These are phyloP conservation scores for Posidonia australis DNA, from an alignment of 106 monocot genomes.

Conservation along the genomic window DNA sequence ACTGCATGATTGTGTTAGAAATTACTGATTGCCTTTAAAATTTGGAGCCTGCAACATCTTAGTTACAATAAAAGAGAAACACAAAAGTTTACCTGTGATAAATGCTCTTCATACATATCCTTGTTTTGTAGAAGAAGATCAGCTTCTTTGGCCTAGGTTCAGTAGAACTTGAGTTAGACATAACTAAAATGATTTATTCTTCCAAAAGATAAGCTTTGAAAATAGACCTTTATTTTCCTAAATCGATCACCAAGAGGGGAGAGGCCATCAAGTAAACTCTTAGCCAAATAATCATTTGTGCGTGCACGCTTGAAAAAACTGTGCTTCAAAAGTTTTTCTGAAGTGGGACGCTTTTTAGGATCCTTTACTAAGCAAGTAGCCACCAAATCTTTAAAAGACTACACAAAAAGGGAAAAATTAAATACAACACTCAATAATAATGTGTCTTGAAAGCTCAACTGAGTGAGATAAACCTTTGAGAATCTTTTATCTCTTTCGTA, in stretches of 20 bases:
- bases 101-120: slow-evolving; percentile 32
- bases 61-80: neutral
- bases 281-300: slow-evolving; percentile 52
- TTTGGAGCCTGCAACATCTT: too few relatives aligned
- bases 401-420: neutral
- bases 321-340: slow-evolving; percentile 67
- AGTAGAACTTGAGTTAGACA: neutral
- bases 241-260: slow-evolving; percentile 64
- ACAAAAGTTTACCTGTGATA: slow-evolving; percentile 49
- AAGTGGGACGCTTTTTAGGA: slow-evolving; percentile 70
- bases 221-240: slow-evolving; percentile 54
- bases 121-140: slow-evolving; percentile 48
- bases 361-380: slow-evolving; percentile 87
- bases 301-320: slow-evolving; percentile 74
- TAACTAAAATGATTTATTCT: neutral
- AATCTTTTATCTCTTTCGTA: slow-evolving; percentile 80
- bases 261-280: slow-evolving; percentile 59
- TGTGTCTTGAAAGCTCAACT: neutral
- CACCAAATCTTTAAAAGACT: slow-evolving; percentile 80
- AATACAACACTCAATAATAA: neutral
- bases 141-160: slow-evolving; percentile 46
- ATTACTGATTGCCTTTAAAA: too few relatives aligned
- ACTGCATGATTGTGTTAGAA: too few relatives aligned
- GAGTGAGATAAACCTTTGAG: slow-evolving; percentile 66
- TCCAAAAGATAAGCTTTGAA: neutral